A percentile compares a stretch with the other conserved stretches of the same genome.
These are phyloP conservation scores for Priceomyces medius DNA, from an alignment of 805 yeast species.

Conservation along the genomic window DNA sequence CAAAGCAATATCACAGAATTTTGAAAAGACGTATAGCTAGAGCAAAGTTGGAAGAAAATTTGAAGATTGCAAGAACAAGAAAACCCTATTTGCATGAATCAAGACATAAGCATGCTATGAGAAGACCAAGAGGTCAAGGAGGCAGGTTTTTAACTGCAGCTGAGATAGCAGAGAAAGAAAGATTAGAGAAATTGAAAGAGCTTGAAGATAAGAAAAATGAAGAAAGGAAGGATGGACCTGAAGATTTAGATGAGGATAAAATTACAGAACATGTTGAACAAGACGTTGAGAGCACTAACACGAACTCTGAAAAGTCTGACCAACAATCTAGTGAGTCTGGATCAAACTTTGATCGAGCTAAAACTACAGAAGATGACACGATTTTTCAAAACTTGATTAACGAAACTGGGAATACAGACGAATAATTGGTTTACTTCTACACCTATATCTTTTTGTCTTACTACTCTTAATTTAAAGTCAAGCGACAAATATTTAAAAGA, in stretches of 20 bases:
- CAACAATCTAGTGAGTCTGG: background rate
- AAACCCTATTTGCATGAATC: conserved; percentile 95
- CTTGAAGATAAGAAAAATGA: conserved; percentile 22
- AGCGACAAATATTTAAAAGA: background rate
- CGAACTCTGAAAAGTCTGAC: background rate
- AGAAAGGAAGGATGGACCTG: conserved; percentile 1
- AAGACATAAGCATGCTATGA: conserved; percentile 98
- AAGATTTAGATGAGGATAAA: background rate
- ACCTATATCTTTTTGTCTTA: background rate
- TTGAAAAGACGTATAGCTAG: conserved; percentile 90
- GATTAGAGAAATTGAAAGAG: conserved; percentile 38
- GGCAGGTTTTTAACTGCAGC: conserved; percentile 97
- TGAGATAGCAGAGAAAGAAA: conserved; percentile 46
- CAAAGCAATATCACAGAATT: conserved; percentile 95
- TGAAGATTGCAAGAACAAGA: conserved; percentile 85
- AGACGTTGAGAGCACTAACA: background rate
- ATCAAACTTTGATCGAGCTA: background rate
- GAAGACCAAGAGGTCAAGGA: conserved; percentile 98
- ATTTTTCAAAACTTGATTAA: conserved; percentile 18
- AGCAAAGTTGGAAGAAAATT: conserved; percentile 85
- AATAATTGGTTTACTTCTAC: conserved; percentile 1
- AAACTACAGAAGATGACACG: conserved; percentile 14
- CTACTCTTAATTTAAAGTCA: background rate
- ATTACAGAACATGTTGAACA: background rate
- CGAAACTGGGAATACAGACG: conserved; percentile 7